Base-by-base conservation (phyloP, 169 alveolate genomes). In the Cryptosporidium muris region DNA sequence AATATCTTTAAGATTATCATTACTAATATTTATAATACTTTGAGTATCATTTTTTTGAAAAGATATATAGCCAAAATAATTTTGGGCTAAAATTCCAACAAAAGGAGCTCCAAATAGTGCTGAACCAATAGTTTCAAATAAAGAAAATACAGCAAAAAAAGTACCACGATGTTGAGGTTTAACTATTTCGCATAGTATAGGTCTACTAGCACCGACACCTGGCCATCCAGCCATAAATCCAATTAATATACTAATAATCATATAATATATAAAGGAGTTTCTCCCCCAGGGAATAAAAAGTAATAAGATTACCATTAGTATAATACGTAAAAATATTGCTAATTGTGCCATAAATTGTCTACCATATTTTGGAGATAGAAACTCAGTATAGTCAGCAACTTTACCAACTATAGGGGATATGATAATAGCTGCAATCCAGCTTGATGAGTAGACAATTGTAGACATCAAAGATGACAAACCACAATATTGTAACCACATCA, bases 161-260 rank as follows among this genome's bases (percentile, higher is more conserved):
- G 89, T 82, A 48, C 90, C 92, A 42, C 91, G 81, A 52, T 89
- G 92, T 52, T 66, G 82, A 54, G 89, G 92, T 45, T 65, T 58
- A n/a, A 89, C 92, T 53, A 89, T 89, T 63, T 89, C 90, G 62
- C 89, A 82, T 49, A 89, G 48, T 53, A 89, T 89, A 7, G 92
- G 92, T 11, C 89, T 89, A 37, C 88, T 88, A 1, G 92, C 88
- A 25, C 92, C 92, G 16, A 89, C 89, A 40, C 89, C 89, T 63
- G 89, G 88, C 92, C 92, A 89, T 16, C 92, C 92, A 48, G 91
- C 89, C 89, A 89, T 63, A 45, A 89, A 64, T n/a, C 92, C 92
- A 80, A 89, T 89, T 52, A 89, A 54, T 52, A 89, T 60, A 5
- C 91, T 82, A 51, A 89, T 80, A 11, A 89, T 43, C 38, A 89